Base-by-base conservation (phyloP, 1,139 yeast species). In the Taphrina pruni region DNA sequence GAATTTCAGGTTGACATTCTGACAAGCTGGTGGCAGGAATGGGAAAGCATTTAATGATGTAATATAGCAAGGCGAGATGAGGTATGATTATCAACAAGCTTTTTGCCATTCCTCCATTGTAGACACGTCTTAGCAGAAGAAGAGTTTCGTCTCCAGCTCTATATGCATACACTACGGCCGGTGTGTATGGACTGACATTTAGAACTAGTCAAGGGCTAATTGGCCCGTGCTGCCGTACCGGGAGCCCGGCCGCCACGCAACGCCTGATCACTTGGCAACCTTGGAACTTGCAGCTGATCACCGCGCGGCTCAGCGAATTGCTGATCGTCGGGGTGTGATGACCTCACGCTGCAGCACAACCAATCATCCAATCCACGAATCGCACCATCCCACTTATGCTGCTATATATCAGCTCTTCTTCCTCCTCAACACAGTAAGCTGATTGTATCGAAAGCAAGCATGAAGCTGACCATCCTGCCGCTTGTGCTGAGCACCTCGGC, bases 21-120 rank as follows among this genome's bases (percentile, higher is more conserved):
- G 20, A 8, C 48, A 45, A n/a, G 48, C 48, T 45, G 17, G 48
- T 14, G 48, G 48, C 48, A 45, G 48, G 48, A 45, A 45, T 45
- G n/a, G n/a, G n/a, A 14, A 45, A 45, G 48, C 48, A 45, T 45
- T 39, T 45, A 45, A 45, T 45, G 48, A n/a, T 45, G 12, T 12
- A 14, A 45, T 45, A 12, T 45, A 45, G 43, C 14, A 39, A n/a
- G 48, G 48, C 12, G 48, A 26, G 20, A 11, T 45, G 48, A 12
- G 20, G 12, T 12, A 12, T 11, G 14, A 39, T 39, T 1, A 39
- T 39, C 6, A 11, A 9, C 14, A 39, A 11, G 14, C 43, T 11
- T 14, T 14, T 14, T 39, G 11, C 14, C 43, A 39, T 11, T 39
- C 14, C 14, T 39, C 14, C 14, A 39, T 1, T 39, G 43, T 11